Conservation (phyloP, 2,329 filamentous ascomycete genomes). For the Nemania sp. region DNA sequence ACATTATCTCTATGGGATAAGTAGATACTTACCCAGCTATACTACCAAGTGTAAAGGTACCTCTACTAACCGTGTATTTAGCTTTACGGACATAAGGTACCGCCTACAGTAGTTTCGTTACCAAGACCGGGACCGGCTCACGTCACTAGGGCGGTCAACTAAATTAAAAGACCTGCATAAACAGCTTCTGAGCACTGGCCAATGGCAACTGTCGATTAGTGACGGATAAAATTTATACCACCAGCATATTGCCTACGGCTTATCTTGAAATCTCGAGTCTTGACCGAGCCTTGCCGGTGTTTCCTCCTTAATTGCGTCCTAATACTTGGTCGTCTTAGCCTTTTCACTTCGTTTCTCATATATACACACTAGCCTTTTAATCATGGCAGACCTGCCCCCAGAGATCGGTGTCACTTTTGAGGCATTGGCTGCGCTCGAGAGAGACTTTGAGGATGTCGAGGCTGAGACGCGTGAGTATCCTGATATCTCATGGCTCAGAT, state of each 20-base stretch:
- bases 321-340: neutral
- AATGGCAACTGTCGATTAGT: constrained; percentile 28
- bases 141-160: constrained; percentile 20
- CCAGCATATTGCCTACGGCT: constrained; percentile 12
- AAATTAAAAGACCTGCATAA: constrained; percentile 6
- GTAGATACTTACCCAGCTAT: too few species aligned
- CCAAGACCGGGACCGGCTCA: constrained; percentile 18
- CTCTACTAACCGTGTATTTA: too few species aligned
- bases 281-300: too few species aligned
- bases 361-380: neutral
- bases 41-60: too few species aligned
- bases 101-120: neutral
- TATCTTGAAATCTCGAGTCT: neutral
- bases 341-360: neutral
- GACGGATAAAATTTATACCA: constrained; percentile 31
- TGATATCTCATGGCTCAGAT: neutral
- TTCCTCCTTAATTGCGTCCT: too few species aligned
- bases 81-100: too few species aligned
- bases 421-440: constrained; percentile 77
- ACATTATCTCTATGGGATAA: too few species aligned
- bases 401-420: constrained; percentile 62
- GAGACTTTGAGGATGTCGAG: constrained; percentile 82
- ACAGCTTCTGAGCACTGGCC: constrained; percentile 16
- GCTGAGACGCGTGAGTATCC: constrained; percentile 73
- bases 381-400: constrained; percentile 29